Evolutionary conservation across 2,329 filamentous ascomycete species (phyloP), one percentile per base, ranked within the genome.

Genomic region (Fonsecaea pedrosoi): DNA sequence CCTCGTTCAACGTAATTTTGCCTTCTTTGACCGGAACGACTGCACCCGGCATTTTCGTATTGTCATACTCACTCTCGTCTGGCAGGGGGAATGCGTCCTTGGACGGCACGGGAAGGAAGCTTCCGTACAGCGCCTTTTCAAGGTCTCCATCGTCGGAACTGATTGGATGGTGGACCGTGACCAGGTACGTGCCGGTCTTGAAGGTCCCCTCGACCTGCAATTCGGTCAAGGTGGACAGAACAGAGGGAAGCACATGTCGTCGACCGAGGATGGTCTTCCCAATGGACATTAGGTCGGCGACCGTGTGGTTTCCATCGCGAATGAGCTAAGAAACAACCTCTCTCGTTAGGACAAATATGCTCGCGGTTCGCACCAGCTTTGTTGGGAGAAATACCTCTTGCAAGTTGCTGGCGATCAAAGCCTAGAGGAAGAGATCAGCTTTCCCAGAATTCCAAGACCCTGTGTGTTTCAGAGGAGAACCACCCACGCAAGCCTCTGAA

Each of bases 131-230:
- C 1, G 94, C 94, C 74, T 89, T 89, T n/a, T 87, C 88, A 38
- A 97, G 83, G 78, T 97, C 89, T 4, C 94, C 94, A 76, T 97
- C 91, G 71, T 97, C 90, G 67, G 88, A 89, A 71, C 89, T 88
- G 78, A 98, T 90, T 32, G 94, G 94, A 76, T 96, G 88, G 80
- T 97, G 92, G 18, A 98, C 92, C 0, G 94, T 98, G 40, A 98
- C 94, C 48, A 98, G 88, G 76, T 97, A 97, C 1, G 94, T 97
- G 62, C 94, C 94, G 6, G 87, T 90, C 34, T 88, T 90, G 76
- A 98, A 98, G 1, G 94, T 98, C 67, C 94, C 94, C 80, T 98
- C 94, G 71, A 98, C 91, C 83, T 96, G 92, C 73, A 98, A 86
- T 81, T 96, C 91, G 66, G 87, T 85, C 53, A 98, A 86, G 2